These are phyloP conservation scores for Termitomyces bulborhizus DNA, from an alignment of 768 basidiomycete genomes.

Conservation along the genomic window DNA sequence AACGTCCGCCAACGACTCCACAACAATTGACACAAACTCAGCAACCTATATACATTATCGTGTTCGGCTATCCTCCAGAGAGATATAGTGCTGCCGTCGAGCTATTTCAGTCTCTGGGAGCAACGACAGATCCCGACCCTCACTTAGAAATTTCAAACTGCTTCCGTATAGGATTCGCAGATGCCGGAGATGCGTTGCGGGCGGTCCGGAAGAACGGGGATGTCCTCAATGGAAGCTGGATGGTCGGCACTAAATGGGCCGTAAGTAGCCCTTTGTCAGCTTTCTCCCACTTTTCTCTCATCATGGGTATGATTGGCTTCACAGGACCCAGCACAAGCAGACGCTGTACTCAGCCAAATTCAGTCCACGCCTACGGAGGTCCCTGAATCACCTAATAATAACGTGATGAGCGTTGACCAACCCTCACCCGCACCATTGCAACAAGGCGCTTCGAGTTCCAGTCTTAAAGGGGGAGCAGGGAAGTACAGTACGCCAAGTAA, in stretches of 20 bases:
- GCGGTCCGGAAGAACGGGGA: slow-evolving; percentile 84
- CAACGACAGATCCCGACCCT: slow-evolving; percentile 60
- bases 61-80: slow-evolving; percentile 87
- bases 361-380: slow-evolving; percentile 13
- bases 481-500: slow-evolving; percentile 64
- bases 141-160: slow-evolving; percentile 71
- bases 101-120: slow-evolving; percentile 71
- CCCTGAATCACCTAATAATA: slow-evolving; percentile 17
- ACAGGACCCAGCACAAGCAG: slow-evolving; percentile 60
- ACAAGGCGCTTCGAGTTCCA: slow-evolving; percentile 3
- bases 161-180: slow-evolving; percentile 71
- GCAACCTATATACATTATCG: slow-evolving; percentile 53
- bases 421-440: slow-evolving; percentile 19
- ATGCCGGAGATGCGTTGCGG: slow-evolving; percentile 67
- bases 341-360: slow-evolving; percentile 41
- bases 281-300: background rate
- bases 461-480: slow-evolving; percentile 22
- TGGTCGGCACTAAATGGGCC: slow-evolving; percentile 85
- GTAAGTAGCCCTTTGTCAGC: slow-evolving; percentile 37
- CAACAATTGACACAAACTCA: slow-evolving; percentile 23
- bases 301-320: background rate
- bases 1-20: slow-evolving; percentile 21
- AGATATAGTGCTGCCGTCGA: slow-evolving; percentile 66
- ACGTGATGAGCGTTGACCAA: slow-evolving; percentile 44
- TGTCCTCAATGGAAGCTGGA: slow-evolving; percentile 64